A percentile compares a stretch with the other conserved stretches of the same genome.
Conservation (phyloP, 2,329 filamentous ascomycete genomes). For the Chalaropsis thielavioides region DNA sequence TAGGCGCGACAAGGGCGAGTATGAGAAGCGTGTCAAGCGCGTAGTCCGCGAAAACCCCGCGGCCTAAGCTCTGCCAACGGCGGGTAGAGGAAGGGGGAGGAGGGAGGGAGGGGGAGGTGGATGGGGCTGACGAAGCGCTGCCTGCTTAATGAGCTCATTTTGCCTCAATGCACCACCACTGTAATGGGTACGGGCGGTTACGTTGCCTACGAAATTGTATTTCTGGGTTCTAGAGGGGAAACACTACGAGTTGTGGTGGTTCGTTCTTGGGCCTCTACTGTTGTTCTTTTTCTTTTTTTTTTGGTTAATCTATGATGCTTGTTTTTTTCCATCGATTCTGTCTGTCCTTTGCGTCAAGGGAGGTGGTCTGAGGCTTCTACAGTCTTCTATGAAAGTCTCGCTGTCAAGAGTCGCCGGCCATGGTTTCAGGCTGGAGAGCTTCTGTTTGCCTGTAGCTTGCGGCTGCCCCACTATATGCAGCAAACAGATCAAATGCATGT, state of each 20-base stretch:
- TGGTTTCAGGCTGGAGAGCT: too few relatives aligned
- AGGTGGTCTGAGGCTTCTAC: background rate
- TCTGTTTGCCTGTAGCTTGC: too few relatives aligned
- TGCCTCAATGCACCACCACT: background rate
- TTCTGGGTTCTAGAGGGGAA: background rate
- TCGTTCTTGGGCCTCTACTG: background rate
- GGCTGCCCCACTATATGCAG: background rate
- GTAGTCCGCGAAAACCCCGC: constrained; percentile 83
- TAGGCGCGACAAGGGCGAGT: constrained; percentile 75
- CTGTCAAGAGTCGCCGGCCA: too few relatives aligned
- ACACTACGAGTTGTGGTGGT: background rate
- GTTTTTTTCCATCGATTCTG: background rate
- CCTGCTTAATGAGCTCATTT: background rate
- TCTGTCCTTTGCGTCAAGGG: background rate
- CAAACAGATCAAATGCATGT: background rate
- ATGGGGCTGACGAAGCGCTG: too few relatives aligned
- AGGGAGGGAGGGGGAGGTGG: background rate
- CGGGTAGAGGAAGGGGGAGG: background rate
- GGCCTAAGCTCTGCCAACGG: constrained; percentile 32
- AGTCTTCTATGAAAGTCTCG: background rate
- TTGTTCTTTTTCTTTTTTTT: background rate
- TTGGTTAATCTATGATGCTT: background rate
- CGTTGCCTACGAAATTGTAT: background rate
- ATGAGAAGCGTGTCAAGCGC: constrained; percentile 74
- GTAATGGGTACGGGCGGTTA: background rate